Evolutionary conservation across 2,329 filamentous ascomycete species (phyloP), one percentile per base, ranked within the genome.

Genomic region (Phialocephala subalpina): DNA sequence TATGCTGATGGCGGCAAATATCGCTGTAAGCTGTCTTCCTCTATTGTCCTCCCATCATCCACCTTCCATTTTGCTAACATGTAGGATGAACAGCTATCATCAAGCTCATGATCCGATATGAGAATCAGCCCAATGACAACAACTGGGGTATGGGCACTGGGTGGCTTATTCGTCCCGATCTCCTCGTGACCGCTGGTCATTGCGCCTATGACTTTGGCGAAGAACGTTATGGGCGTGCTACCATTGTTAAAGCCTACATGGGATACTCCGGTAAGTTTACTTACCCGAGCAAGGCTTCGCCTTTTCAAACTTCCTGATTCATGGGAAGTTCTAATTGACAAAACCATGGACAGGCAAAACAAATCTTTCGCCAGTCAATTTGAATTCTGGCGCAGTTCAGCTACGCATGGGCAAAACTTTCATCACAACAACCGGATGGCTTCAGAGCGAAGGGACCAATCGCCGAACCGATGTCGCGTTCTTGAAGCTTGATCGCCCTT

Each of bases 111-210:
- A 42, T 58, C 3, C 36, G 40, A 40, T 58, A 58, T 42, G 16
- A 40, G n/a, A 16, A 27, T 12, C 56, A 58, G 27, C 27, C 35
- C 20, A 20, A 42, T 25, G 40, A 42, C 20, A 42, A 22, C 27
- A 16, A 5, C 16, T 58, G 56, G 56, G 56, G 56, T 1, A 57
- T 63, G 52, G 60, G 35, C n/a, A 63, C 60, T 14, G 60, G 60
- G 8, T 63, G 60, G 60, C 60, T 63, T n/a, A 63, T 63, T 58
- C 35, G 33, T 22, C 35, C 35, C 27, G 60, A 63, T 58, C 52
- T 63, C 29, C 52, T 63, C 14, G 60, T 63, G 25, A 63, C 60
- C 20, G 60, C 60, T 20, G 60, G 60, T n/a, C 60, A 63, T 49
- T 57, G 52, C 25, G 52, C 52, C 25, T 63, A 47, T 25, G 60